Evolutionary conservation across 2,329 filamentous ascomycete genomes (phyloP), one percentile per base, ranked within the genome.

Genomic region (Fusarium sp.): DNA sequence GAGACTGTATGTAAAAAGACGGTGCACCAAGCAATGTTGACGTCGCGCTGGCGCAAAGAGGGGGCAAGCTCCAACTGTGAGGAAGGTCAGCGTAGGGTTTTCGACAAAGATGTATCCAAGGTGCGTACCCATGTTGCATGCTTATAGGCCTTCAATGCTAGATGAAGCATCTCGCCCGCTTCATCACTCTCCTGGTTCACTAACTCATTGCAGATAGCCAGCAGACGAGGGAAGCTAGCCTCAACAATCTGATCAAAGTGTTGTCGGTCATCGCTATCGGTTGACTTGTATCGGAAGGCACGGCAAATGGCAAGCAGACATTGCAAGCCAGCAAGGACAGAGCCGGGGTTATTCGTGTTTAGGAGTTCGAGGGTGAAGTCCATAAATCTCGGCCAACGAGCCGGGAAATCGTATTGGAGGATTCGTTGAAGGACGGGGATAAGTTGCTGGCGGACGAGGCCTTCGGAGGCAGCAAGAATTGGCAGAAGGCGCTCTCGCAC

Each of bases 161-260:
- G 89, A 74, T 96, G 91, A 69, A 99, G 83, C 91, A 99, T 98
- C 80, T 98, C 95, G 58, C 92, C 94, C 15, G 94, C 95, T 78
- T 99, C 95, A 69, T 96, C 83, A 74, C 92, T 97, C 74, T 91
- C 91, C 80, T 98, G 93, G 68, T 92, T 90, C 41, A 97, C 90
- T 70, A 98, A 81, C 76, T 91, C 90, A 74, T 92, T 93, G 70
- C 93, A 96, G 72, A 99, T 95, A 62, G 85, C 83, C 68, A 98
- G 82, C 64, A 98, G 82, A 65, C 93, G 88, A 19, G 95, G 93
- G 79, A 99, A 99, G 57, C 92, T 92, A 58, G 89, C 87, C 76
- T 93, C 91, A 61, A 98, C 91, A 70, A 99, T 97, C 78, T 92
- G 93, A 77, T 97, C 93, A 72, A 99, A 96, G 74, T 98, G 93